Evolutionary conservation across 192 early-diverging fungal species (phyloP).

Genomic region (Dimargaris cristalligena): DNA sequence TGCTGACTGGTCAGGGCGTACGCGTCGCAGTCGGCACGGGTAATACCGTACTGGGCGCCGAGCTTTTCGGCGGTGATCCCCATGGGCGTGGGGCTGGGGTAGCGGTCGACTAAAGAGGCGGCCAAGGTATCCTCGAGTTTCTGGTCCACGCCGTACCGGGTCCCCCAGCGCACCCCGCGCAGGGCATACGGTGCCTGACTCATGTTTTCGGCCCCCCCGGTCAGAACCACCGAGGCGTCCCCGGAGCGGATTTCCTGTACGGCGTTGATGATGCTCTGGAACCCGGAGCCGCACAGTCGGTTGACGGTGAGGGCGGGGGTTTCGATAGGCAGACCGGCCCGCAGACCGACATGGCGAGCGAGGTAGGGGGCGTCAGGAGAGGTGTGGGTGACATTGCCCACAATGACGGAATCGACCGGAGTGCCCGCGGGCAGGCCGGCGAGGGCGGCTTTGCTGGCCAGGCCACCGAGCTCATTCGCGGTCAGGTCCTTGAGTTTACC

Average conservation of each 20-base stretch:
- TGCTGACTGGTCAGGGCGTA: constrained; percentile 71
- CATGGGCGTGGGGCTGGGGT: constrained; percentile 70
- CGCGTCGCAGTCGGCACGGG: constrained; percentile 66
- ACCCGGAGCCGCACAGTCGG: constrained; percentile 90
- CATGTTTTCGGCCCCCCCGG: constrained; percentile 91
- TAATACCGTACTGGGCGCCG: constrained; percentile 63
- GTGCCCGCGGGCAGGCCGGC: constrained; percentile 49
- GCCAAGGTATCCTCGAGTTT: constrained; percentile 84
- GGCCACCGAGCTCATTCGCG: constrained; percentile 69
- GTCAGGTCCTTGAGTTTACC: constrained; percentile 81
- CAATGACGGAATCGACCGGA: constrained; percentile 76
- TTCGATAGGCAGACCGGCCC: constrained; percentile 66
- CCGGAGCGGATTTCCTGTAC: constrained; percentile 78
- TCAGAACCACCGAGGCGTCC: constrained; percentile 69
- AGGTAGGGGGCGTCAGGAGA: constrained; percentile 72
- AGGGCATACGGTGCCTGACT: constrained; percentile 78
- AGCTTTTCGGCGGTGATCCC: constrained; percentile 92
- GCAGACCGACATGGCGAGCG: constrained; percentile 83
- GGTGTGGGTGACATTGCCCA: constrained; percentile 88
- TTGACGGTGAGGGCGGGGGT: constrained; percentile 84
- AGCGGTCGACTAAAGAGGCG: constrained; percentile 68
- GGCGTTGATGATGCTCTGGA: constrained; percentile 88
- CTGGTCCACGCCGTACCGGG: constrained; percentile 71
- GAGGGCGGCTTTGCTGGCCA: constrained; percentile 81
- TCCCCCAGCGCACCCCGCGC: constrained; percentile 65